Evolutionary conservation across 2,329 filamentous ascomycete species (phyloP).

Genomic region (Colletotrichum sp.): DNA sequence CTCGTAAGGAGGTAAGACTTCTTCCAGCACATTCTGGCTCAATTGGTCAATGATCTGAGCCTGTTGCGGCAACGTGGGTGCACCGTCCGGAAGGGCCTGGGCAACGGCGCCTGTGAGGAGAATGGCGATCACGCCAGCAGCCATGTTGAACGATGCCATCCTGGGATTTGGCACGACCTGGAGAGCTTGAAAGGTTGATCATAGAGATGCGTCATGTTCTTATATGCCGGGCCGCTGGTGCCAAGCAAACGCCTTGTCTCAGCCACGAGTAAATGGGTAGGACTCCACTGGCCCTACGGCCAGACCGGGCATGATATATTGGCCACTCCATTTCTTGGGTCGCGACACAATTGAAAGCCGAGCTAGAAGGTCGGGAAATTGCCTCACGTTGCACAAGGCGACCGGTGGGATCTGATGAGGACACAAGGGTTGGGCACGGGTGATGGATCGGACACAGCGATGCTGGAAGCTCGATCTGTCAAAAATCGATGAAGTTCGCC

Average conservation of each 20-base stretch:
- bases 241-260: not conserved
- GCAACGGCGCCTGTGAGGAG: not conserved
- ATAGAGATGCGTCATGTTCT: not conserved
- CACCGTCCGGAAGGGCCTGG: not conserved
- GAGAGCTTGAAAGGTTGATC: not conserved
- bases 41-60: constrained; percentile 49
- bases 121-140: not conserved
- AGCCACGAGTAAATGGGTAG: not conserved
- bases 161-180: not conserved
- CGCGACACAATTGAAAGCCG: not conserved
- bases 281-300: not conserved
- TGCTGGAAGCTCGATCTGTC: not conserved
- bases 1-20: constrained; percentile 39
- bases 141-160: not conserved
- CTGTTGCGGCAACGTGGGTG: not conserved
- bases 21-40: constrained; percentile 45
- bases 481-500: not conserved
- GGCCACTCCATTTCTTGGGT: not conserved
- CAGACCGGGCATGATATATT: not conserved
- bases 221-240: not conserved
- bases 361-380: not conserved
- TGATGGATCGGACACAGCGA: not conserved
- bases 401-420: not conserved
- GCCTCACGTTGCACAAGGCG: not conserved
- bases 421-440: not conserved